phyloP scores from a whole-genome alignment of 2,329 filamentous ascomycete genomes.

The Neonectria punicea region DNA sequence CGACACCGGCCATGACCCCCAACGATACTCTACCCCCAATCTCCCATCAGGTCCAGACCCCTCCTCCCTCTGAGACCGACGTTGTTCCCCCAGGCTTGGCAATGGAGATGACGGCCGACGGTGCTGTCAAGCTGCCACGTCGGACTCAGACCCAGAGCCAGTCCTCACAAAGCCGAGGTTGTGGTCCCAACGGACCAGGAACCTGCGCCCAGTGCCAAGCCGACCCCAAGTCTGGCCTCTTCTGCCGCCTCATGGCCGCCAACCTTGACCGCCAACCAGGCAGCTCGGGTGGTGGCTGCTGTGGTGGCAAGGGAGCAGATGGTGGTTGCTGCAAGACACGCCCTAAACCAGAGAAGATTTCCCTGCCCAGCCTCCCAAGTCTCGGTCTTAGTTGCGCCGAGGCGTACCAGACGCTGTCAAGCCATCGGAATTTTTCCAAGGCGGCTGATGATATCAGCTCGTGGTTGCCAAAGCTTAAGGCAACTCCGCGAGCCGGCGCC shows the following conservation, averaged over 20 bases:
- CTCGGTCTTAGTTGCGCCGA: constrained; percentile 79
- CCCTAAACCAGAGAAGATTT: constrained; percentile 49
- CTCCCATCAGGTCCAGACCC: constrained; percentile 64
- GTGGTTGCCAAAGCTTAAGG: constrained; percentile 79
- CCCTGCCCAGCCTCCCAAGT: constrained; percentile 51
- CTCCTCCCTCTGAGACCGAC: constrained; percentile 70
- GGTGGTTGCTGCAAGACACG: constrained; percentile 72
- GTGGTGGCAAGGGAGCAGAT: constrained; percentile 67
- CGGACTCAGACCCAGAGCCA: constrained; percentile 46
- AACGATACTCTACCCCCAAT: constrained; percentile 54
- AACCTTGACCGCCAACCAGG: constrained; percentile 61
- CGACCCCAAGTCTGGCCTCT: constrained; percentile 83
- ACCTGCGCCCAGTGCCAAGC: constrained; percentile 81
- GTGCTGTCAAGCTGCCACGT: constrained; percentile 68
- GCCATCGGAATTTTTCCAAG: constrained; percentile 79
- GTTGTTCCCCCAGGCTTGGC: constrained; percentile 62
- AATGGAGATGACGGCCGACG: constrained; percentile 69
- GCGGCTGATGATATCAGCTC: constrained; percentile 79
- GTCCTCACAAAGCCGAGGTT: constrained; percentile 52
- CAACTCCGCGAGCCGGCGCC: constrained; percentile 55
- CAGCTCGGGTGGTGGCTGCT: constrained; percentile 63
- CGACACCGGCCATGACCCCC: constrained; percentile 52
- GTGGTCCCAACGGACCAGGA: constrained; percentile 77
- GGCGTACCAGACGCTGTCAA: constrained; percentile 81
- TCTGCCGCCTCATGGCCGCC: constrained; percentile 83